A percentile compares a stretch with the other conserved stretches of the same genome.
Evolutionary conservation across 129 eudicot species (phyloP).

Genomic region (Calendula officinalis): DNA sequence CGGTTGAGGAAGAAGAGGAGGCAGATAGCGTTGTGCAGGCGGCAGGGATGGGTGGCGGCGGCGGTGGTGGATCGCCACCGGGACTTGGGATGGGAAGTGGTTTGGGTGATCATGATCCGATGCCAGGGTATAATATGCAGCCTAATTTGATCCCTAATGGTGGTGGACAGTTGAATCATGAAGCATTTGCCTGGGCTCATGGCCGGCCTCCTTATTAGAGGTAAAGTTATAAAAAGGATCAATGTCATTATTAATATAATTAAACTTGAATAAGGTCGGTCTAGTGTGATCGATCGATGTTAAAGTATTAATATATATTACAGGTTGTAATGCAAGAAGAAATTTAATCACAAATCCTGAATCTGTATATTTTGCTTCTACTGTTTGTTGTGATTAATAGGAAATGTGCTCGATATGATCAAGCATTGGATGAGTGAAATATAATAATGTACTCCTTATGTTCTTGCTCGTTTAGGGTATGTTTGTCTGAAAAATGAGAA

Average conservation of each 20-base stretch:
- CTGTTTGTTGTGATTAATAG: slow-evolving; percentile 8
- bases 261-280: slow-evolving; percentile 25
- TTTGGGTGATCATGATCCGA: slow-evolving; percentile 51
- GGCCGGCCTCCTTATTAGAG: slow-evolving; percentile 50
- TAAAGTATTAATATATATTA: slow-evolving; percentile 18
- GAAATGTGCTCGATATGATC: slow-evolving; percentile 1
- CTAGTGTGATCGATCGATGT: slow-evolving; percentile 25
- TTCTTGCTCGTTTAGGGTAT: slow-evolving; percentile 5
- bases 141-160: slow-evolving; percentile 54
- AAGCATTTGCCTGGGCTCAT: slow-evolving; percentile 69
- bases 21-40: slow-evolving; percentile 37
- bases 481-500: neutral
- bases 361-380: slow-evolving; percentile 27
- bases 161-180: slow-evolving; percentile 62
- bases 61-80: slow-evolving; percentile 33
- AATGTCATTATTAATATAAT: neutral
- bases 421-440: slow-evolving; percentile 6
- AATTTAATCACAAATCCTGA: slow-evolving; percentile 4
- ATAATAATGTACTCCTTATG: neutral
- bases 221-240: slow-evolving; percentile 12
- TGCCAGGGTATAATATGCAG: slow-evolving; percentile 46
- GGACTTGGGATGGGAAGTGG: slow-evolving; percentile 31
- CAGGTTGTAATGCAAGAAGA: slow-evolving; percentile 17
- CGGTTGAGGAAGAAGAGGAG: slow-evolving; percentile 61
- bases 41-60: slow-evolving; percentile 25